phyloP scores from a whole-genome alignment of 257 asterid genomes.

The Sherardia arvensis region DNA sequence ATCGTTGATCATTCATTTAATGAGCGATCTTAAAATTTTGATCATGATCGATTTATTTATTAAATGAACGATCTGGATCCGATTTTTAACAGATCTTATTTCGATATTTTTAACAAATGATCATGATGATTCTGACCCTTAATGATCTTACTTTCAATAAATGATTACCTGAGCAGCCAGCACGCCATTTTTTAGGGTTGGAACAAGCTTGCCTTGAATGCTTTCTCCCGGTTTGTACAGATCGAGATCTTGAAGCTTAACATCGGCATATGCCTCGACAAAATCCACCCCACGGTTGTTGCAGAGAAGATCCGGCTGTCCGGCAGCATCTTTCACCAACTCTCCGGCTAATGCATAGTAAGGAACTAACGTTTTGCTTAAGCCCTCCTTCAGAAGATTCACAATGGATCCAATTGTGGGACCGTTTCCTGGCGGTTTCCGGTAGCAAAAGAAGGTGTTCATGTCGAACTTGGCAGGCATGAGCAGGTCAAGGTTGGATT shows the following conservation, averaged over 20 bases:
- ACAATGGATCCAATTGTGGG: constrained; percentile 12
- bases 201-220: constrained; percentile 50
- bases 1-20: too few relatives aligned
- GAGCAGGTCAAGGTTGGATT: constrained; percentile 69
- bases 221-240: constrained; percentile 43
- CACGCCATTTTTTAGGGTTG: constrained; percentile 36
- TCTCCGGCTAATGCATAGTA: constrained; percentile 44
- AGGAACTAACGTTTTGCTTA: constrained; percentile 36
- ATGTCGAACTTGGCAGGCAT: too few relatives aligned
- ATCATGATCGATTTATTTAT: too few relatives aligned
- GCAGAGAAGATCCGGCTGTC: constrained; percentile 61
- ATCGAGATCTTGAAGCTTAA: constrained; percentile 31
- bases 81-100: too few relatives aligned
- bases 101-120: too few relatives aligned
- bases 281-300: constrained; percentile 61
- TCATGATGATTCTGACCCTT: too few relatives aligned
- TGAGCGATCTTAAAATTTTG: too few relatives aligned
- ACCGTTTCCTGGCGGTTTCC: constrained; percentile 5
- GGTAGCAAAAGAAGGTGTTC: constrained; percentile 48
- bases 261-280: constrained; percentile 41
- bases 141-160: too few relatives aligned
- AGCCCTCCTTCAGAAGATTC: constrained; percentile 29
- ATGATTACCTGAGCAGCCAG: constrained; percentile 69
- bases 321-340: constrained; percentile 30
- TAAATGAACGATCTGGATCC: too few relatives aligned